phyloP scores from a whole-genome alignment of 345 rosid genomes.

The Conringia planisiliqua region DNA sequence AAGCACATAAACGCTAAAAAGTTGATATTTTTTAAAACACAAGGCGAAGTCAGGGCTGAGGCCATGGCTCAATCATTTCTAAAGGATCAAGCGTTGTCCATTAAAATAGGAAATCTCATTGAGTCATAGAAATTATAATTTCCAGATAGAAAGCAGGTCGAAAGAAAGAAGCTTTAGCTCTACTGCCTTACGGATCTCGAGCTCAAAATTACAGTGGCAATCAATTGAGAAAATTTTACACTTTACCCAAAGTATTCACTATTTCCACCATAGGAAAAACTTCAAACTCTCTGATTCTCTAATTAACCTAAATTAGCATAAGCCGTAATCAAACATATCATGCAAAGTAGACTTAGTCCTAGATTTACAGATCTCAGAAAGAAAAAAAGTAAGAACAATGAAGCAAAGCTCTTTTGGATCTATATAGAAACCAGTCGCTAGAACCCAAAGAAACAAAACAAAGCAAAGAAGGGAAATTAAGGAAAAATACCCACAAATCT shows the following conservation, averaged over 20 bases:
- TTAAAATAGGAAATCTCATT: not conserved
- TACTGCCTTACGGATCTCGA: slow-evolving; percentile 2
- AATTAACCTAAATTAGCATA: not conserved
- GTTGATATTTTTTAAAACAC: not conserved
- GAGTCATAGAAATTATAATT: not conserved
- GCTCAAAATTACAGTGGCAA: slow-evolving; percentile 9
- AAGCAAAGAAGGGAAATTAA: not conserved
- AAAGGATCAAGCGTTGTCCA: not conserved
- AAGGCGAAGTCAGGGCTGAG: not conserved
- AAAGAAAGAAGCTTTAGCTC: not conserved
- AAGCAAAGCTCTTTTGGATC: slow-evolving; percentile 36
- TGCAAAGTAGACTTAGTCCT: slow-evolving; percentile 8
- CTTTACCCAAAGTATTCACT: not conserved
- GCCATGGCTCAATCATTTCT: slow-evolving; percentile 3
- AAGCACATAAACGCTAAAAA: not conserved
- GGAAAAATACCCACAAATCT: not conserved
- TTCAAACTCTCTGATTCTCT: not conserved
- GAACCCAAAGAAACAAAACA: slow-evolving; percentile 23
- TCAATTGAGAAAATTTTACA: not conserved
- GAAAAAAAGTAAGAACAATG: slow-evolving; percentile 20
- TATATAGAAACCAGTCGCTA: slow-evolving; percentile 32
- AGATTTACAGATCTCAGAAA: slow-evolving; percentile 40
- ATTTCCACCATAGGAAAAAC: slow-evolving; percentile 1
- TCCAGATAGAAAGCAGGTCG: not conserved
- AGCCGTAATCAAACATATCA: not conserved